phyloP scores from a whole-genome alignment of 257 asterid species.

The Penstemon barbatus region DNA sequence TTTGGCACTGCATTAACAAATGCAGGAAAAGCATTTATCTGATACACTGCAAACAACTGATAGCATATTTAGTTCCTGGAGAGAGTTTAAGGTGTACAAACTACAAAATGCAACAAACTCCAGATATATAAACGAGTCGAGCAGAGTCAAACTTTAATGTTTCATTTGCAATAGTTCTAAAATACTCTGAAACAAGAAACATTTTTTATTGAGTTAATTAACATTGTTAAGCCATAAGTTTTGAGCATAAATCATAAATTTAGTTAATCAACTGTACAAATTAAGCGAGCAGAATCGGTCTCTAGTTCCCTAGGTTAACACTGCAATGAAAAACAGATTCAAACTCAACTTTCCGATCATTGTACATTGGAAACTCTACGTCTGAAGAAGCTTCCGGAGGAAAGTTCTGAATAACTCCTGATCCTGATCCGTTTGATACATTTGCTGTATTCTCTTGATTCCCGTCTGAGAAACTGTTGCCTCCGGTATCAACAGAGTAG shows the following conservation, averaged over 20 bases:
- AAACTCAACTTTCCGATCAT: constrained; percentile 34
- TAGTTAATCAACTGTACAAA: constrained; percentile 40
- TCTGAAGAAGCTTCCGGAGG: constrained; percentile 42
- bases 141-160: too few relatives aligned
- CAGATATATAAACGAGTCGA: too few relatives aligned
- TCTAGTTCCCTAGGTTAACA: constrained; percentile 47
- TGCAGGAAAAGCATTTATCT: too few relatives aligned
- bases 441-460: constrained; percentile 40
- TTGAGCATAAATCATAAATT: constrained; percentile 2
- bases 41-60: too few relatives aligned
- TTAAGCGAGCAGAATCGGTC: constrained; percentile 15
- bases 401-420: constrained; percentile 43
- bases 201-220: background rate
- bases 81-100: too few relatives aligned
- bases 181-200: constrained; percentile 11
- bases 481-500: constrained; percentile 39
- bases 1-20: too few relatives aligned
- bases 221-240: constrained; percentile 22
- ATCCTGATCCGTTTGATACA: constrained; percentile 58
- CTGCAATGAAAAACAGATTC: constrained; percentile 47
- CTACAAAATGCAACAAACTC: too few relatives aligned
- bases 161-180: too few relatives aligned
- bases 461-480: constrained; percentile 34
- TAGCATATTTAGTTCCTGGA: too few relatives aligned
- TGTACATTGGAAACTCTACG: constrained; percentile 38